A percentile compares a stretch with the other conserved stretches of the same genome.
These are phyloP conservation scores for Cercospora sp. DNA, from an alignment of 2,329 filamentous ascomycete species.

Conservation along the genomic window DNA sequence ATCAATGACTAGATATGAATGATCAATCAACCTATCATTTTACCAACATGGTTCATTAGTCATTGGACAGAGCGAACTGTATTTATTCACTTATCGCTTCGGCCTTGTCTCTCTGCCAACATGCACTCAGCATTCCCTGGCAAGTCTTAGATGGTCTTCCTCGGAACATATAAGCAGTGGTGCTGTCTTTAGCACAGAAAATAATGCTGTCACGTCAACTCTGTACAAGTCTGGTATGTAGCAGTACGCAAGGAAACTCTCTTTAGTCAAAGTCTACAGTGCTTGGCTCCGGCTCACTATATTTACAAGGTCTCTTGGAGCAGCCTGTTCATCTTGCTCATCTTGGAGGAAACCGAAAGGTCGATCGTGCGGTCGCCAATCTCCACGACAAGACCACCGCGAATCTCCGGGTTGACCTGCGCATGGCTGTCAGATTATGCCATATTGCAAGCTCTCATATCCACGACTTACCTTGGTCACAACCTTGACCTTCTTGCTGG, in stretches of 20 bases:
- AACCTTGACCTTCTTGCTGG: slow-evolving; percentile 98
- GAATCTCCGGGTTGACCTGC: slow-evolving; percentile 89
- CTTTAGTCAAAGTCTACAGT: slow-evolving; percentile 25
- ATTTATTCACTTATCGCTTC: not conserved
- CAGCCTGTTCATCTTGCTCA: slow-evolving; percentile 99
- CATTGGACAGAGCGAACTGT: not conserved
- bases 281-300: slow-evolving; percentile 31
- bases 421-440: slow-evolving; percentile 10
- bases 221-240: not conserved
- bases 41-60: not conserved
- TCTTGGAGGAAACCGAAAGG: slow-evolving; percentile 89
- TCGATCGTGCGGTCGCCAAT: slow-evolving; percentile 98
- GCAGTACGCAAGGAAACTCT: slow-evolving; percentile 17
- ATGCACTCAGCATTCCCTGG: not conserved
- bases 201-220: not conserved
- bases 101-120: not conserved
- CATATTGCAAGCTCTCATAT: not conserved
- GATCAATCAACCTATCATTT: not conserved
- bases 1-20: slow-evolving; percentile 1
- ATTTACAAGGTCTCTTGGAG: slow-evolving; percentile 94
- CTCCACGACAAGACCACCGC: slow-evolving; percentile 92
- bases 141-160: not conserved
- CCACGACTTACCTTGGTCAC: slow-evolving; percentile 69
- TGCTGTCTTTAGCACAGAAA: not conserved
- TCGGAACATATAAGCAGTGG: not conserved